Percentiles rank a stretch among this genome's conserved stretches.
phyloP scores from a whole-genome alignment of 441 rosid genomes.

The Populus hybrid region DNA sequence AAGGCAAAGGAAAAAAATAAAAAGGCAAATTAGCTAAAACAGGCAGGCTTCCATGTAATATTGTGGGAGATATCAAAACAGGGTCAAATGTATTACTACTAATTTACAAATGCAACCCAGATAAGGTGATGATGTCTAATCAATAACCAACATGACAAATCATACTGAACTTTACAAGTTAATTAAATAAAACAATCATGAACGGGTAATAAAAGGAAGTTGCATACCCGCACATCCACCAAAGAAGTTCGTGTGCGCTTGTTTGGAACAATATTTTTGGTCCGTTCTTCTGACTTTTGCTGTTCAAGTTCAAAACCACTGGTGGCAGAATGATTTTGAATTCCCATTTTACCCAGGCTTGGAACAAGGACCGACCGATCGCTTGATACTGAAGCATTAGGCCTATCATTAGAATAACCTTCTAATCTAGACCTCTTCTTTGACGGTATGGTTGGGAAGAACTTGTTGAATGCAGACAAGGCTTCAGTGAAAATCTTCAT shows the following conservation, averaged over 20 bases:
- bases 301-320: constrained; percentile 74
- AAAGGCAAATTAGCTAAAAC: background rate
- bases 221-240: constrained; percentile 70
- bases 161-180: background rate
- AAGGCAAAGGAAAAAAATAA: background rate
- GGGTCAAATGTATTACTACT: too few species aligned
- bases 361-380: constrained; percentile 64
- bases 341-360: constrained; percentile 66
- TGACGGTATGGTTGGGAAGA: constrained; percentile 70
- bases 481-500: constrained; percentile 73
- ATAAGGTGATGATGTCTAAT: background rate
- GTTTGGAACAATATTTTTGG: constrained; percentile 65
- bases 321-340: constrained; percentile 56
- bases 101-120: too few species aligned
- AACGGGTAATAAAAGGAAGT: constrained; percentile 10
- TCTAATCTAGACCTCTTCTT: constrained; percentile 93
- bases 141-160: background rate
- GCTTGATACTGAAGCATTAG: constrained; percentile 45
- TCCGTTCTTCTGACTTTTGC: constrained; percentile 69
- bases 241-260: constrained; percentile 93
- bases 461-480: constrained; percentile 75
- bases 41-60: background rate
- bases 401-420: constrained; percentile 52
- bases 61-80: background rate
- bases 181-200: background rate